Base-by-base conservation (phyloP, 2,329 filamentous ascomycete species). In the Penicillium brasilianum region DNA sequence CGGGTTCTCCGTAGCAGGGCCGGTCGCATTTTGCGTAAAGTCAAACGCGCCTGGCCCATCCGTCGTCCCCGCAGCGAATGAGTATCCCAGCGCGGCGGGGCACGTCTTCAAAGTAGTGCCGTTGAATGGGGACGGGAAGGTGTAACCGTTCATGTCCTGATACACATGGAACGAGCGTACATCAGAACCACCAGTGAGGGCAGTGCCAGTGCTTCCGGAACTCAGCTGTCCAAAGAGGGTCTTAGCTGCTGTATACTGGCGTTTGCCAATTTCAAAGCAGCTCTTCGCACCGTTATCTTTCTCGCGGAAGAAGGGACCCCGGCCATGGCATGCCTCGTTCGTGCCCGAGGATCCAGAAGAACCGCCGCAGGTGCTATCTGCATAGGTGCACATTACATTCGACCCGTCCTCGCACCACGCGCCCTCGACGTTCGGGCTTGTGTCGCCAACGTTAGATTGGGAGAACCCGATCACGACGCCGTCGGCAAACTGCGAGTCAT, bases 11-110 rank as follows among this genome's bases (percentile, higher is more conserved):
- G 88, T 85, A 0, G 79, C 72, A 9, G 92, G 89, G n/a, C 88
- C 88, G 0, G 89, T 88, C 66, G 91, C 86, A 66, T 93, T 93
- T 73, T 98, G 94, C 1, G 91, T 95, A 74, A 98, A 97, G 77
- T 98, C 94, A 71, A 97, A 96, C 0, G 88, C 88, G 0, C 94
- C 94, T 0, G 94, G 93, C 6, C 94, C 92, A 74, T 98, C 94
- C 0, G 92, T 91, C 0, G 94, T 98, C 11, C 94, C 94, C 0
- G 91, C 94, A 0, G 94, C 94, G 73, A 98, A 98, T 0, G 91
- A 93, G 74, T 95, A 96, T 6, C 94, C 94, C 61, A 98, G 80
- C 0, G 93, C 92, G 0, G 93, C 93, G 3, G 93, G 89, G 69
- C 94, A 98, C 0, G 93, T 96, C 53, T 80, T 82, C 7, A 88